Conservation (phyloP, 208 protist species). For the Leishmania braziliensis region DNA sequence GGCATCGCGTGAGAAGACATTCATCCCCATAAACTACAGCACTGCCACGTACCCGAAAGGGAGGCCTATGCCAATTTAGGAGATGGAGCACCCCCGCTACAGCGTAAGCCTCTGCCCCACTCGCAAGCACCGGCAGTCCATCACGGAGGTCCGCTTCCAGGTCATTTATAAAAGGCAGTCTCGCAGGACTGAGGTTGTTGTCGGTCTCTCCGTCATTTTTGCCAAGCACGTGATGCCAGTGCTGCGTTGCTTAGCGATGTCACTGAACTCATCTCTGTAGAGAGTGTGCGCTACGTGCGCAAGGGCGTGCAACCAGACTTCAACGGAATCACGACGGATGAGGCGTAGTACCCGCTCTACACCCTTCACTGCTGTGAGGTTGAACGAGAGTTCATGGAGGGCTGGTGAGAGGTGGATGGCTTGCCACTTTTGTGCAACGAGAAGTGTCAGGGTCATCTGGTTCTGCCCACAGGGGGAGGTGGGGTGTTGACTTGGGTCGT, state of each 20-base stretch:
- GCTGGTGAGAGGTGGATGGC: conserved; percentile 63
- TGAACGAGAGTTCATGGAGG: conserved; percentile 73
- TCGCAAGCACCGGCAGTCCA: background rate
- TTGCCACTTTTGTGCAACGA: conserved; percentile 76
- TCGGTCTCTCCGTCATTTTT: conserved; percentile 65
- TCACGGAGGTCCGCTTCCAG: background rate
- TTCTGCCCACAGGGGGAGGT: conserved; percentile 60
- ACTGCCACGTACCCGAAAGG: background rate
- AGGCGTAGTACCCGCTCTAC: conserved; percentile 89
- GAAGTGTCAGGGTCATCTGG: conserved; percentile 85
- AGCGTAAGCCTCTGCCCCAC: background rate
- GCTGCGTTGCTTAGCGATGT: conserved; percentile 52
- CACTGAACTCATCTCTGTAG: conserved; percentile 37
- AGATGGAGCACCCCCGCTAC: background rate
- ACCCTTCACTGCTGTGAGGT: conserved; percentile 87
- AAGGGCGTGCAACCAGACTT: conserved; percentile 57
- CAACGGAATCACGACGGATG: conserved; percentile 83
- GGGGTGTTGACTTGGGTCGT: conserved; percentile 52
- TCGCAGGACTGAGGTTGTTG: conserved; percentile 59
- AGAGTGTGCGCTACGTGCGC: conserved; percentile 44
- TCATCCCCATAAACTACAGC: conserved; percentile 27
- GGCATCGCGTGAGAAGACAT: conserved; percentile 58
- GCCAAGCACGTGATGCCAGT: conserved; percentile 43
- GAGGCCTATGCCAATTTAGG: background rate
- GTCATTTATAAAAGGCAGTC: background rate